Evolutionary conservation across 1,284 basidiomycete species (phyloP).

Genomic region (Pyrrhoderma lamaoense): DNA sequence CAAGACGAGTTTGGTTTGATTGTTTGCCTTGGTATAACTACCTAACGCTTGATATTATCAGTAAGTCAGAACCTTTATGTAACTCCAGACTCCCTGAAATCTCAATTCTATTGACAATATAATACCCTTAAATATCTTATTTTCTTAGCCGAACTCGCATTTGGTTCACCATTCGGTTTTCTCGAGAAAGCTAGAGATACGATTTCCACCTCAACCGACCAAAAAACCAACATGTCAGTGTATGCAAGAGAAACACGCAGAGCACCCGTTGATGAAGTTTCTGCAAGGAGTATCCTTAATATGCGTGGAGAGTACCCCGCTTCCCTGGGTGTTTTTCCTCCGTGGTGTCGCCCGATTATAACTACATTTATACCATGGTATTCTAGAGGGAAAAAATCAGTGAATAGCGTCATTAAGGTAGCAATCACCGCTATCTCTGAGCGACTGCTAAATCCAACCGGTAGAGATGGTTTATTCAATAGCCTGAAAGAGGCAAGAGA

Average conservation of each 20-base stretch:
- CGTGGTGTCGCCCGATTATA: slow-evolving; percentile 56
- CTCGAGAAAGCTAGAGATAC: slow-evolving; percentile 67
- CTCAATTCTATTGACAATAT: too few species aligned
- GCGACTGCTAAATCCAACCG: slow-evolving; percentile 13
- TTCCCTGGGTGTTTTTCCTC: slow-evolving; percentile 51
- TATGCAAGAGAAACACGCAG: slow-evolving; percentile 58
- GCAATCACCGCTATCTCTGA: slow-evolving; percentile 56
- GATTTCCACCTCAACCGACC: slow-evolving; percentile 51
- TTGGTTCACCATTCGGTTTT: slow-evolving; percentile 89
- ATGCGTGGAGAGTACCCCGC: slow-evolving; percentile 85
- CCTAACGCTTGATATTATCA: slow-evolving; percentile 85
- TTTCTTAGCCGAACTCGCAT: slow-evolving; percentile 67
- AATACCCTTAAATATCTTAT: too few species aligned
- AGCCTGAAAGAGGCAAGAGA: slow-evolving; percentile 33
- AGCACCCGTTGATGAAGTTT: slow-evolving; percentile 73
- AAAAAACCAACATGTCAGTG: slow-evolving; percentile 45
- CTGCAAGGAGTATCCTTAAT: slow-evolving; percentile 83
- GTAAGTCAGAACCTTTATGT: too few species aligned
- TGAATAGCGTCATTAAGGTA: slow-evolving; percentile 46
- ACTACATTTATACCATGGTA: slow-evolving; percentile 70
- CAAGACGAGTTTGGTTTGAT: slow-evolving; percentile 69
- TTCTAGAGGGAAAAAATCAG: slow-evolving; percentile 44
- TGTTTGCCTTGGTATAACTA: slow-evolving; percentile 71
- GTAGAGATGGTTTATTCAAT: slow-evolving; percentile 12
- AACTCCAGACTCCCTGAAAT: too few species aligned